These are phyloP conservation scores for Nicotiana attenuata DNA, from an alignment of 257 asterid genomes.

Conservation along the genomic window DNA sequence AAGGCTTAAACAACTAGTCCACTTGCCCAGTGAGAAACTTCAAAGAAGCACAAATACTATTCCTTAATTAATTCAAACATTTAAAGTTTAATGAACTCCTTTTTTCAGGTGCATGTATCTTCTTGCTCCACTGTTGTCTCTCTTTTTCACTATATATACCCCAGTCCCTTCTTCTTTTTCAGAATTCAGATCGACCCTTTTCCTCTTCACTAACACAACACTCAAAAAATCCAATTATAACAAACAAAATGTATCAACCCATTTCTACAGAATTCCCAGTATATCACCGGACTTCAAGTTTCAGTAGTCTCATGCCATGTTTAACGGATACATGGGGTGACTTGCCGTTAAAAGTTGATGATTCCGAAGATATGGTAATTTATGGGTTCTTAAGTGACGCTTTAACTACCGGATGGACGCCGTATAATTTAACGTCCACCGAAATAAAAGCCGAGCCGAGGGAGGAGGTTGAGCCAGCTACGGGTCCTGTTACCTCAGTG, in stretches of 20 bases:
- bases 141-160: constrained; percentile 31
- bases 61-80: background rate
- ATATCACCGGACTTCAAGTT: constrained; percentile 56
- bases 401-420: constrained; percentile 73
- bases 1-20: constrained; percentile 38
- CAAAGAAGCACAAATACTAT: constrained; percentile 25
- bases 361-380: constrained; percentile 80
- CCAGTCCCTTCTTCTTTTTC: background rate
- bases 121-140: constrained; percentile 1
- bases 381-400: constrained; percentile 75
- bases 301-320: constrained; percentile 54
- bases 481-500: background rate
- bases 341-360: constrained; percentile 77
- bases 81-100: background rate
- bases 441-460: constrained; percentile 53
- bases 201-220: background rate
- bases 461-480: constrained; percentile 32
- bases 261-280: constrained; percentile 29
- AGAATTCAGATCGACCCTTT: constrained; percentile 20
- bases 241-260: constrained; percentile 30
- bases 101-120: constrained; percentile 39
- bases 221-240: background rate
- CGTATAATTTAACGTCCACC: constrained; percentile 31
- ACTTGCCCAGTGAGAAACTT: constrained; percentile 41
- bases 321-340: constrained; percentile 82